Evolutionary conservation across 768 basidiomycete species (phyloP).

Genomic region (Termitomyces heimii): DNA sequence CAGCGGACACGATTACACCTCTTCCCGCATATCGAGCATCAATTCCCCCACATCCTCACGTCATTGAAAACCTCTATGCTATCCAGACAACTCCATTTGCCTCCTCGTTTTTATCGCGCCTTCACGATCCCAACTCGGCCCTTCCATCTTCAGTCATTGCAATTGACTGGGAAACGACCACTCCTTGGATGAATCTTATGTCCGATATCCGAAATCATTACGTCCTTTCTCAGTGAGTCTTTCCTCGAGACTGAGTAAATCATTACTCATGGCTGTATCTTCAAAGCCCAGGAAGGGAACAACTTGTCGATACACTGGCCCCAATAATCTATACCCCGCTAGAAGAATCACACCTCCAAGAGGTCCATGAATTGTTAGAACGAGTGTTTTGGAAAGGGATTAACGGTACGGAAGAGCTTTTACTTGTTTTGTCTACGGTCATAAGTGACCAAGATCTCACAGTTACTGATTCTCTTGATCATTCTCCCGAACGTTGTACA

Average conservation of each 20-base stretch:
- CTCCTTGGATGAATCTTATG: conserved; percentile 78
- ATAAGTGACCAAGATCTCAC: neutral
- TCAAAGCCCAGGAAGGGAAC: conserved; percentile 51
- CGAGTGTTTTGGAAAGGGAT: conserved; percentile 76
- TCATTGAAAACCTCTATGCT: conserved; percentile 45
- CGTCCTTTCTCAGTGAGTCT: conserved; percentile 50
- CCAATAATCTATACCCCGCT: conserved; percentile 65
- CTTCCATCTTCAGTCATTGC: conserved; percentile 38
- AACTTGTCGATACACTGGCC: conserved; percentile 30
- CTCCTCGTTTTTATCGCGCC: conserved; percentile 60
- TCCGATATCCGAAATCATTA: conserved; percentile 64
- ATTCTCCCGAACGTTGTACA: conserved; percentile 66
- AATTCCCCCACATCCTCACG: conserved; percentile 22
- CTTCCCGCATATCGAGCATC: conserved; percentile 22
- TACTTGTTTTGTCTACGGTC: neutral
- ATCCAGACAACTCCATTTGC: conserved; percentile 62
- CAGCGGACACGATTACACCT: conserved; percentile 26
- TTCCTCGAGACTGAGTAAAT: neutral
- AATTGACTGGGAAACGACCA: conserved; percentile 65
- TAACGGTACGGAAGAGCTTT: conserved; percentile 42
- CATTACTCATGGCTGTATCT: conserved; percentile 2
- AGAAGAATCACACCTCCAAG: conserved; percentile 50
- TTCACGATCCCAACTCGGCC: conserved; percentile 37
- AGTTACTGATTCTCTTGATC: conserved; percentile 71
- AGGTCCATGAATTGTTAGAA: conserved; percentile 66